phyloP scores from a whole-genome alignment of 345 rosid species.

The Eucalyptus urophylla region DNA sequence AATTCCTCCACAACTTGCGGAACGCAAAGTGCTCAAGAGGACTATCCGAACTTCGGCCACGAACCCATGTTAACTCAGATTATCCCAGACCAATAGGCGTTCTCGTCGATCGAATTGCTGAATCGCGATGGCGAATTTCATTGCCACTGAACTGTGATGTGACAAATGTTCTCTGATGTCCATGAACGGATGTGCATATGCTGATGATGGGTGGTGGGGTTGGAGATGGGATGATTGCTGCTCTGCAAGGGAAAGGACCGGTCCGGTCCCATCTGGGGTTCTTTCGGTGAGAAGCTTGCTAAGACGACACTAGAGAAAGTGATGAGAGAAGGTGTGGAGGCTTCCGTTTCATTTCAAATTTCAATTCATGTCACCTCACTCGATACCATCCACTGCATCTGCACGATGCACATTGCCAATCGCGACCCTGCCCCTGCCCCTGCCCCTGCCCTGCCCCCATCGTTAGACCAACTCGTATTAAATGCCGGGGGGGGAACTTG shows the following conservation, averaged over 20 bases:
- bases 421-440: not conserved
- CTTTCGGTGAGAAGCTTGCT: not conserved
- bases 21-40: not conserved
- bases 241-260: not conserved
- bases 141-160: not conserved
- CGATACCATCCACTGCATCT: not conserved
- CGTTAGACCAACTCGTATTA: not conserved
- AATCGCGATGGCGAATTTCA: not conserved
- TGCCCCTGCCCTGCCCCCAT: not conserved
- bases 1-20: not conserved
- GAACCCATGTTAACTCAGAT: not conserved
- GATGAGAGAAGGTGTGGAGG: not conserved
- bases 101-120: not conserved
- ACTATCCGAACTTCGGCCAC: not conserved
- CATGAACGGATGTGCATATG: not conserved
- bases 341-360: not conserved
- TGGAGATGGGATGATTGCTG: not conserved
- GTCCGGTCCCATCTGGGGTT: not conserved
- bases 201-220: not conserved
- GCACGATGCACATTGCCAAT: not conserved
- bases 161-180: not conserved
- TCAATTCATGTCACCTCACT: not conserved
- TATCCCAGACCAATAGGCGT: not conserved
- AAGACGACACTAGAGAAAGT: not conserved
- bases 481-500: not conserved